These are phyloP conservation scores for Phytophthora colocasiae DNA, from an alignment of 352 stramenopile species.

Conservation along the genomic window DNA sequence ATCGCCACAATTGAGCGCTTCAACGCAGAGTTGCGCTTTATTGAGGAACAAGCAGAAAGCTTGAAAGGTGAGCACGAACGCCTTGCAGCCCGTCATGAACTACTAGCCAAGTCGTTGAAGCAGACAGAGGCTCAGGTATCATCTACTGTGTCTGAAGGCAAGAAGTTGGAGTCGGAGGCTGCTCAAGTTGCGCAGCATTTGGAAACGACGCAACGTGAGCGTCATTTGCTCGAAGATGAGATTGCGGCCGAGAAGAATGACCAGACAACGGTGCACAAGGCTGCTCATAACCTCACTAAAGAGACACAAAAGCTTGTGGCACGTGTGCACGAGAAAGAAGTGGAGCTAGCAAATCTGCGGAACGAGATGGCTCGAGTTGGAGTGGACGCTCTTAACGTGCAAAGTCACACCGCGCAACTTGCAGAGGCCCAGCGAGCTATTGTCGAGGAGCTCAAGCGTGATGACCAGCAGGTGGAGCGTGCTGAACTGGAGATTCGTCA, in stretches of 20 bases:
- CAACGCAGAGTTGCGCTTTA: conserved; percentile 78
- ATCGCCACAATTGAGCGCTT: conserved; percentile 88
- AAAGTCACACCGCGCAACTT: conserved; percentile 90
- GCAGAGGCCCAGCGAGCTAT: conserved; percentile 83
- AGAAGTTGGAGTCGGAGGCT: conserved; percentile 80
- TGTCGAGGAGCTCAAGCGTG: conserved; percentile 85
- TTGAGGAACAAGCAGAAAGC: conserved; percentile 70
- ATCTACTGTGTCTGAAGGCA: conserved; percentile 65
- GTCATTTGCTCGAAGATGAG: conserved; percentile 89
- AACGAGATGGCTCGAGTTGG: conserved; percentile 95
- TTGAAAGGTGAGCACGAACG: conserved; percentile 73
- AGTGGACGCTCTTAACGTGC: conserved; percentile 93
- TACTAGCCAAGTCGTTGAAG: conserved; percentile 89
- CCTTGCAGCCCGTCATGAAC: conserved; percentile 83
- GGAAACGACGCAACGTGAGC: conserved; percentile 88
- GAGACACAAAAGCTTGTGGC: conserved; percentile 75
- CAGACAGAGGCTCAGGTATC: conserved; percentile 87
- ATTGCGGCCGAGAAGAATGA: conserved; percentile 86
- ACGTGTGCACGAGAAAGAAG: conserved; percentile 90
- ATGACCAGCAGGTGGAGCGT: conserved; percentile 91
- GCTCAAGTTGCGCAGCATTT: conserved; percentile 73
- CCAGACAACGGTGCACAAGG: conserved; percentile 92
- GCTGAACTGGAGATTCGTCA: conserved; percentile 95
- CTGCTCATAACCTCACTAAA: conserved; percentile 91
- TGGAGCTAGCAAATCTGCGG: conserved; percentile 84